phyloP scores from a whole-genome alignment of 1,284 basidiomycete genomes.

The Cronartium quercuum region DNA sequence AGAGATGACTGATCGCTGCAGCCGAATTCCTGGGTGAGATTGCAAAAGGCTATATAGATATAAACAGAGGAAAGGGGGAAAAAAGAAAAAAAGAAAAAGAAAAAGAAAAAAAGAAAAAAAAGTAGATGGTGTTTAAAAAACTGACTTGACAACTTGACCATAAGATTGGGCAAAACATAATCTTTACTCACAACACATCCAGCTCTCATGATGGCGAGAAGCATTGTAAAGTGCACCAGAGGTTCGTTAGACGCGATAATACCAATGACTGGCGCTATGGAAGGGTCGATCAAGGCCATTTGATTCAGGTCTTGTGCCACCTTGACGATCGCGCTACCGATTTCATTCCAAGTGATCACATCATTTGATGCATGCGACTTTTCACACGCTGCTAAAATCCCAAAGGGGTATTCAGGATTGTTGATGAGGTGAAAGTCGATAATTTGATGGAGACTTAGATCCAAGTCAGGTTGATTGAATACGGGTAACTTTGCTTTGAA shows the following conservation, averaged over 20 bases:
- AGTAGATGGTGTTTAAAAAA: too few species aligned
- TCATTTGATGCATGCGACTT: neutral
- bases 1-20: constrained; percentile 50
- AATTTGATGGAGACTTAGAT: neutral
- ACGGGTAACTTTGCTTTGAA: neutral
- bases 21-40: constrained; percentile 52
- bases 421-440: neutral
- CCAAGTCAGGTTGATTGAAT: neutral
- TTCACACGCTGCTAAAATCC: neutral
- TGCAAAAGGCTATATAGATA: constrained; percentile 42
- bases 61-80: neutral
- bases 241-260: neutral
- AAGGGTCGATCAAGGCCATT: neutral
- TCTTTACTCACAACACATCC: neutral
- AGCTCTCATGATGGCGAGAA: neutral
- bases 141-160: neutral
- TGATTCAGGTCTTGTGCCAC: neutral
- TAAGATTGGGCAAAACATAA: neutral
- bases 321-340: neutral
- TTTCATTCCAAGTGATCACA: neutral
- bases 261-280: neutral
- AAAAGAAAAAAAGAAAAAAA: too few species aligned
- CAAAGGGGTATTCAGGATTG: neutral
- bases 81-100: too few species aligned
- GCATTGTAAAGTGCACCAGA: neutral